Evolutionary conservation across 306 rosid genomes (phyloP).

Genomic region (Neltuma alba): DNA sequence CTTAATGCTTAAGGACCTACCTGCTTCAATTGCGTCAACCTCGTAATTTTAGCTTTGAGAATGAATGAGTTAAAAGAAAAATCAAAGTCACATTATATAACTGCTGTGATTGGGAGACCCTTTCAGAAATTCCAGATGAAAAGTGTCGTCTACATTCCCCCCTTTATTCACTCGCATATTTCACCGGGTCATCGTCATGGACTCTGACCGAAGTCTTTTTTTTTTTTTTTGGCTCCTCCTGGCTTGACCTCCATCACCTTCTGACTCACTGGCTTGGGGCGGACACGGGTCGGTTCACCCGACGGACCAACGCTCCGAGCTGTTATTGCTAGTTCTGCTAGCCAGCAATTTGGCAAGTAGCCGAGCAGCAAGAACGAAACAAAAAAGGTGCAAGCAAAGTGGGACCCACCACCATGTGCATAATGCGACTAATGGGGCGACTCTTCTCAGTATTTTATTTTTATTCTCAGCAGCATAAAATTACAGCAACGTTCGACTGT

Average conservation of each 20-base stretch:
- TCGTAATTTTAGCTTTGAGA: conserved; percentile 1
- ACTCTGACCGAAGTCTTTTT: background rate
- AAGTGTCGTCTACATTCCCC: conserved; percentile 18
- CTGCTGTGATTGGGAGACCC: background rate
- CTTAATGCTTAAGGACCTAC: conserved; percentile 12
- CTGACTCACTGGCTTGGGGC: background rate
- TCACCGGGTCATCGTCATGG: background rate
- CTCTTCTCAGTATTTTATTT: background rate
- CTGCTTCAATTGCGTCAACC: conserved; percentile 3
- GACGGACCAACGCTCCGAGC: background rate
- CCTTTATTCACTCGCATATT: conserved; percentile 18
- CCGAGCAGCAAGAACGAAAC: background rate
- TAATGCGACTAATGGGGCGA: conserved; percentile 12
- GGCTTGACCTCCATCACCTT: conserved; percentile 9
- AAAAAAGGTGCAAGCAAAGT: background rate
- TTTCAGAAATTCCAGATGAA: conserved; percentile 40
- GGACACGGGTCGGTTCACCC: background rate
- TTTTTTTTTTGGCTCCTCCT: too few species aligned
- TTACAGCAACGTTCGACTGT: conserved; percentile 46
- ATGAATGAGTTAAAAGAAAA: background rate
- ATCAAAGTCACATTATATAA: background rate
- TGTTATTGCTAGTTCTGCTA: background rate
- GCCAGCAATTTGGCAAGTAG: background rate
- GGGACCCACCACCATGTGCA: conserved; percentile 52
- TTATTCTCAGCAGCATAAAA: background rate